Conservation (phyloP, 108 stramenopile genomes). For the Chaetoceros muelleri region DNA sequence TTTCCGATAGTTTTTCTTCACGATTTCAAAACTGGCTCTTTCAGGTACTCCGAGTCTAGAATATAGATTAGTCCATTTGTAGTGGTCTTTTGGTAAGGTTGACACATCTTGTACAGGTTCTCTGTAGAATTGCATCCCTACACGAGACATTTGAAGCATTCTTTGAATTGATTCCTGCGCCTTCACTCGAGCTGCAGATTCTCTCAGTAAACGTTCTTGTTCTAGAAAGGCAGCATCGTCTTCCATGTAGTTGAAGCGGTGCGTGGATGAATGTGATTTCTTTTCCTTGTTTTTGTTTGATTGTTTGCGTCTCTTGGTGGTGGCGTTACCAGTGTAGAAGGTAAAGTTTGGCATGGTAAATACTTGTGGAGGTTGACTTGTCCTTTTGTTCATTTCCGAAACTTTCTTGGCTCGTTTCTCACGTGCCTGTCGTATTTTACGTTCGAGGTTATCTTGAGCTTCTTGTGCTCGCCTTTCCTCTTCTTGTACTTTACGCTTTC, state of each 20-base stretch:
- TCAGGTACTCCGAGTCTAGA: slow-evolving; percentile 27
- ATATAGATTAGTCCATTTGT: slow-evolving; percentile 21
- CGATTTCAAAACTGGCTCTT: slow-evolving; percentile 2
- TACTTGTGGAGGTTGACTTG: background rate
- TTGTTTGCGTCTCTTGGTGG: background rate
- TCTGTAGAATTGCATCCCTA: background rate
- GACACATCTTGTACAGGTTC: slow-evolving; percentile 14
- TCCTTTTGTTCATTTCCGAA: background rate
- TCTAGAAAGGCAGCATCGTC: slow-evolving; percentile 22
- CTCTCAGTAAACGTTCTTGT: slow-evolving; percentile 30
- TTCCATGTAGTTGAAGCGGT: no score
- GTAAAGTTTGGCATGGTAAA: background rate
- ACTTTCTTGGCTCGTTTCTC: background rate
- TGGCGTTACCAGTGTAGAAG: background rate
- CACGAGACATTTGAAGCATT: background rate
- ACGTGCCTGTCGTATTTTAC: no score
- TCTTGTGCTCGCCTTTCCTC: no score
- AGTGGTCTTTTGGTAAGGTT: slow-evolving; percentile 16
- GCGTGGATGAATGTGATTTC: background rate
- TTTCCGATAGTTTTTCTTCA: slow-evolving; percentile 26
- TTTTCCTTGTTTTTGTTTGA: background rate
- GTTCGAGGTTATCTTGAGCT: no score
- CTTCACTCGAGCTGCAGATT: slow-evolving; percentile 23
- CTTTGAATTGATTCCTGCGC: background rate
- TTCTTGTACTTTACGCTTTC: no score